A percentile compares a stretch with the other conserved stretches of the same genome.
Evolutionary conservation across 176 grass and related monocot genomes (phyloP).

Genomic region (Rhynchospora breviuscula): DNA sequence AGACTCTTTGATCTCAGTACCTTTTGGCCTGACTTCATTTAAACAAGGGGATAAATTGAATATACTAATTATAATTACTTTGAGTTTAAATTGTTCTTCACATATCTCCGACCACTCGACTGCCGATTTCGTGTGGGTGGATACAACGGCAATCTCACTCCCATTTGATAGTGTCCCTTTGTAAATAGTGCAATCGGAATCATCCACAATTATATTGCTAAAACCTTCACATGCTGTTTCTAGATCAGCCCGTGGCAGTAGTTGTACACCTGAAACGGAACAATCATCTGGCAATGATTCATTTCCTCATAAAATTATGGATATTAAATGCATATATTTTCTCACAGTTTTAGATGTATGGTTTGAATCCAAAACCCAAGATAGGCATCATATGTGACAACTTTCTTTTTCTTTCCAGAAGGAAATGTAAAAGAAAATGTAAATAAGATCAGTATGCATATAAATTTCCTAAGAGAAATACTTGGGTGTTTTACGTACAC

Average conservation of each 20-base stretch:
- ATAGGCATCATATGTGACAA: background rate
- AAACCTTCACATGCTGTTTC: conserved; percentile 62
- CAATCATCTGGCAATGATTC: background rate
- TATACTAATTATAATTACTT: conserved; percentile 28
- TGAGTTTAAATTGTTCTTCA: conserved; percentile 58
- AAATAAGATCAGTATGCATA: conserved; percentile 3
- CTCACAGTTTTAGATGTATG: background rate
- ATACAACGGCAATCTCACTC: conserved; percentile 76
- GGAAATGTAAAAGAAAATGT: background rate
- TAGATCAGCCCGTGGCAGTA: conserved; percentile 52
- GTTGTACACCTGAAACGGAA: conserved; percentile 46
- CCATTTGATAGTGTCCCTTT: conserved; percentile 76
- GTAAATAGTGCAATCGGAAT: conserved; percentile 46
- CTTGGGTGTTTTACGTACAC: background rate
- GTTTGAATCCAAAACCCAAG: background rate
- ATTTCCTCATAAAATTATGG: background rate
- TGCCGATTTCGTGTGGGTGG: conserved; percentile 29
- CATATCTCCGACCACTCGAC: conserved; percentile 37
- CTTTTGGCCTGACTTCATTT: background rate
- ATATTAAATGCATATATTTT: background rate
- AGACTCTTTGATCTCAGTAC: background rate
- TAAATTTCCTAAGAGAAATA: background rate
- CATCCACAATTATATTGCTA: conserved; percentile 63
- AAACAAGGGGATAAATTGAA: background rate
- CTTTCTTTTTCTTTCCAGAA: background rate